Conservation (phyloP, 805 yeast species). For the Zygosaccharomyces kombuchaensis region DNA sequence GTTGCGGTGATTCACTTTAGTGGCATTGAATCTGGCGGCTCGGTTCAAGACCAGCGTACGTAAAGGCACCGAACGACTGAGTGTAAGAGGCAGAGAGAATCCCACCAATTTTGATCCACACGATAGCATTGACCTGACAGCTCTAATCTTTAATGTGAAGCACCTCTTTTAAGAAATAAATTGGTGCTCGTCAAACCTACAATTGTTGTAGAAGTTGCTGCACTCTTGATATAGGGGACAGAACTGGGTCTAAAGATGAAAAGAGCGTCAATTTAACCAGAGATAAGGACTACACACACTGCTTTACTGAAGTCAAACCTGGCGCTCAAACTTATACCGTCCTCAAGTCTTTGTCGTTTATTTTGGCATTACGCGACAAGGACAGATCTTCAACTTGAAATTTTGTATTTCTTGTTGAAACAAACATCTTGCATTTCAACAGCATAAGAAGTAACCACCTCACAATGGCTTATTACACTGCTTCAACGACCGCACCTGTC, state of each 20-base stretch:
- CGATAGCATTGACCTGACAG: background rate
- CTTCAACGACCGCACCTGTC: conserved; percentile 94
- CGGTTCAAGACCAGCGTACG: background rate
- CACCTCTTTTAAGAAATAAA: too few species aligned
- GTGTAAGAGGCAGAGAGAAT: background rate
- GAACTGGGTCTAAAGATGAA: too few species aligned
- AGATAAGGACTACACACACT: background rate
- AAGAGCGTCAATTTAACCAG: too few species aligned
- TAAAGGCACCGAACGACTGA: background rate
- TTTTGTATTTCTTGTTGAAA: background rate
- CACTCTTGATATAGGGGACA: too few species aligned
- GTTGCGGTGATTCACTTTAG: conserved; percentile 2
- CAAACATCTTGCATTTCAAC: background rate
- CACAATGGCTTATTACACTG: conserved; percentile 53
- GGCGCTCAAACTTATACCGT: background rate
- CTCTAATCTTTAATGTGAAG: too few species aligned
- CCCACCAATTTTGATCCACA: background rate
- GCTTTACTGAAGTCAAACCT: background rate
- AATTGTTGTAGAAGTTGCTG: too few species aligned
- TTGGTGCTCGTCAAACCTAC: too few species aligned
- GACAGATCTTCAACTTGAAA: background rate
- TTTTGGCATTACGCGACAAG: conserved; percentile 1
- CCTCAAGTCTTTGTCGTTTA: background rate
- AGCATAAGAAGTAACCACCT: background rate
- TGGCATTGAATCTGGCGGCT: conserved; percentile 6